phyloP scores from a whole-genome alignment of 495 filamentous ascomycete genomes.

The Cenococcum geophilum region DNA sequence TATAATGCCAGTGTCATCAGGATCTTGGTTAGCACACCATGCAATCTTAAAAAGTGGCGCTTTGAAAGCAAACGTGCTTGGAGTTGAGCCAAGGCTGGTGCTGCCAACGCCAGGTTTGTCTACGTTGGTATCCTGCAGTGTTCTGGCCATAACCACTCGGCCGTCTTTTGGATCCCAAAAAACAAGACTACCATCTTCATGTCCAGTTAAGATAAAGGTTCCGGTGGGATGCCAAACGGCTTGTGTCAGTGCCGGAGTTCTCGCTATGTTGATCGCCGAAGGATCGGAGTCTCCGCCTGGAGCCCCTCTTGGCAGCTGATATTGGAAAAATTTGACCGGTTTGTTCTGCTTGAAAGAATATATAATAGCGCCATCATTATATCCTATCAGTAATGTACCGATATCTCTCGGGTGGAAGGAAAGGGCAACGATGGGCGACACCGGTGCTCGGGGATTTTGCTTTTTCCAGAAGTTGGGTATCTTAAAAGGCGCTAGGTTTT shows the following conservation, averaged over 20 bases:
- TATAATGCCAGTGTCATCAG: conserved; percentile 85
- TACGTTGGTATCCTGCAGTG: conserved; percentile 64
- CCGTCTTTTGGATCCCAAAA: conserved; percentile 95
- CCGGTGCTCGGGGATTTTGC: conserved; percentile 50
- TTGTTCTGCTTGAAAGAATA: conserved; percentile 89
- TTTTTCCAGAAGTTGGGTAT: conserved; percentile 81
- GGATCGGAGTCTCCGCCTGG: conserved; percentile 71
- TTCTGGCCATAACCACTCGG: conserved; percentile 74
- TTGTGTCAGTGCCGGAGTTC: conserved; percentile 66
- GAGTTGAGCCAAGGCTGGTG: conserved; percentile 38
- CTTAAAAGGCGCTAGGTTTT: conserved; percentile 64
- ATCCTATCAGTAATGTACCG: conserved; percentile 83
- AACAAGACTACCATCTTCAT: conserved; percentile 84
- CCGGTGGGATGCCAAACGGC: conserved; percentile 94
- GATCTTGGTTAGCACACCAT: conserved; percentile 89
- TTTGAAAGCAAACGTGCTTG: conserved; percentile 50
- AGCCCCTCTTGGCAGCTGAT: conserved; percentile 74
- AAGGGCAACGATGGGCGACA: conserved; percentile 63
- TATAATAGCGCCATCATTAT: conserved; percentile 76
- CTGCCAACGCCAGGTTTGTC: conserved; percentile 52
- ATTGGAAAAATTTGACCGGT: conserved; percentile 70
- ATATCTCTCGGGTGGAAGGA: conserved; percentile 87
- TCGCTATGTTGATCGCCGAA: conserved; percentile 43
- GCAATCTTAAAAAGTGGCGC: conserved; percentile 67
- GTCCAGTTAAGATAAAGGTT: conserved; percentile 77